Base-by-base conservation (phyloP, 176 grass and related monocot genomes). In the Oryza meyeriana region DNA sequence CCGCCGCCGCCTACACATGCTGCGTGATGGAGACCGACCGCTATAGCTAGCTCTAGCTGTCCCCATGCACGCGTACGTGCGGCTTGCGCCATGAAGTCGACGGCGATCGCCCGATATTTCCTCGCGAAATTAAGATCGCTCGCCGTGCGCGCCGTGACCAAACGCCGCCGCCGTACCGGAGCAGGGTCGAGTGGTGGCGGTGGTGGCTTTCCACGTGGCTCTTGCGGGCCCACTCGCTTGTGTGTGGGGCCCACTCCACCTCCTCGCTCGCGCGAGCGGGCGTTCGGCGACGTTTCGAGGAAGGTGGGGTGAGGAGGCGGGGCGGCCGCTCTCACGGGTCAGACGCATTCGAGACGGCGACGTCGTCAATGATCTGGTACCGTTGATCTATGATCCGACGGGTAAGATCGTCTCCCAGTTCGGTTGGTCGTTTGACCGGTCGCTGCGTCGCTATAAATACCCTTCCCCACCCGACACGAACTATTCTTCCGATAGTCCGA, bases 281-380 rank as follows among this genome's bases (percentile, higher is more conserved):
- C n/a, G n/a, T n/a, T n/a, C n/a, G n/a, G n/a, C 66, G 72, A 85
- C 78, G 58, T 34, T 89, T 89, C 88, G n/a, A 0, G 32, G 82
- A 85, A 81, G 82, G 81, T 42, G 62, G n/a, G 59, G 69, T 18
- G 3, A 12, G 44, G 41, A 3, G 10, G 12, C 2, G 50, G 1
- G 44, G 44, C 13, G 52, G 55, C n/a, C 11, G 24, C 58, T 29
- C 22, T 41, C 85, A 66, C 65, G 68, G 67, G 45, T 13, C 12
- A 29, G 36, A 26, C 29, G 31, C 48, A 71, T 35, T 14, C 71
- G 13, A 1, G 77, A 89, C 70, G 0, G 26, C 41, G 78, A 86
- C 88, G 4, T 1, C 5, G 44, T 45, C 2, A 41, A 1, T 8
- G 0, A 20, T 47, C 7, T 0, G 0, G 0, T 1, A 0, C 3